phyloP scores from a whole-genome alignment of 1,284 basidiomycete genomes.

The Leccinum idahoense region DNA sequence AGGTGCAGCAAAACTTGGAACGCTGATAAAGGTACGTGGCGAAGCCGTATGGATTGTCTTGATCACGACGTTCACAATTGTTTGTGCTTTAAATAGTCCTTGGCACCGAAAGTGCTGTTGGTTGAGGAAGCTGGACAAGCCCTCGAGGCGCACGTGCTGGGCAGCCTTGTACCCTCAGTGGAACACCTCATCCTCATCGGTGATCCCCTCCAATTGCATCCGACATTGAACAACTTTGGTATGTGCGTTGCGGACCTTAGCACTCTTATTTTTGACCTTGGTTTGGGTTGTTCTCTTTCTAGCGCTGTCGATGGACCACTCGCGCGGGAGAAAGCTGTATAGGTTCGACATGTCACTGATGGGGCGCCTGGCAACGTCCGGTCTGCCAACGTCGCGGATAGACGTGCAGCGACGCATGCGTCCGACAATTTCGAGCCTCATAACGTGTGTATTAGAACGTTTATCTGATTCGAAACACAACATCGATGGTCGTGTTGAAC shows the following conservation, averaged over 20 bases:
- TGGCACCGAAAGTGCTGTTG: slow-evolving; percentile 50
- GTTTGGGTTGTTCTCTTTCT: slow-evolving; percentile 1
- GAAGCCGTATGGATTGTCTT: not conserved
- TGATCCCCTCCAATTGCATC: slow-evolving; percentile 67
- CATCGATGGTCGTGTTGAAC: too few species aligned
- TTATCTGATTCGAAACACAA: not conserved
- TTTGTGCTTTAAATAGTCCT: slow-evolving; percentile 33
- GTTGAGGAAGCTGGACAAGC: slow-evolving; percentile 77
- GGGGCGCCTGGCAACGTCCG: slow-evolving; percentile 45
- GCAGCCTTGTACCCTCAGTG: slow-evolving; percentile 54
- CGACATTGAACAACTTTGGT: slow-evolving; percentile 64
- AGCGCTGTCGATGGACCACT: slow-evolving; percentile 54
- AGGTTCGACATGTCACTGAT: slow-evolving; percentile 62
- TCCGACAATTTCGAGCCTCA: slow-evolving; percentile 46
- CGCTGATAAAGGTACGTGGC: slow-evolving; percentile 47
- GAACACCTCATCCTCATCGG: slow-evolving; percentile 67
- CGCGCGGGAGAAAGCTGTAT: slow-evolving; percentile 41
- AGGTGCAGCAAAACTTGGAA: slow-evolving; percentile 60
- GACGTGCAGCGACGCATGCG: slow-evolving; percentile 61
- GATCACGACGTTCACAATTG: not conserved
- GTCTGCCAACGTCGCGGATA: slow-evolving; percentile 53
- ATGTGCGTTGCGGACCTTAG: slow-evolving; percentile 14
- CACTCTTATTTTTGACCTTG: not conserved
- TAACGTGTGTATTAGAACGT: slow-evolving; percentile 36
- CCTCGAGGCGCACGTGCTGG: slow-evolving; percentile 66